Evolutionary conservation across 305 asterid genomes (phyloP), one percentile per base, ranked within the genome.

Genomic region (Stenogyne calaminthoides): DNA sequence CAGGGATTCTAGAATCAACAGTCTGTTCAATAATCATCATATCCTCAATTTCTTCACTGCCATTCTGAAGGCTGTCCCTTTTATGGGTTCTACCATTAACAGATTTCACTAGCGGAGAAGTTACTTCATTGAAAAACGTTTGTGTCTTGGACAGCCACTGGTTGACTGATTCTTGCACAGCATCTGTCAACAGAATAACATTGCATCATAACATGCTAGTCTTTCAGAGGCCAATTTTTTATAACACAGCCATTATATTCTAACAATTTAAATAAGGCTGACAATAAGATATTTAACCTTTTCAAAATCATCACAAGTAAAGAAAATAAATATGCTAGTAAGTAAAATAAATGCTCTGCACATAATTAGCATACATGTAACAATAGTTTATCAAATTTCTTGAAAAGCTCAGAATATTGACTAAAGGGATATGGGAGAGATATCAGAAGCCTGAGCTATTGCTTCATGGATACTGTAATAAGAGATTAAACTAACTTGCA

Each of bases 91-190:
- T 76, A 47, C 89, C 96, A 47, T 89, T 78, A 34, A 80, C 96
- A 67, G 78, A 84, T 88, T 92, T 92, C 19, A 85, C 92, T 8
- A 91, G 82, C 65, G 99, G 98, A 74, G 96, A 86, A 64, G 96
- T 70, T 69, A 90, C 90, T 75, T 89, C 91, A 74, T 63, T 84
- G 67, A 87, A 76, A 83, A 90, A 95, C 83, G 65, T 88, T 64
- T 87, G 98, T 44, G 98, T 95, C 89, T 84, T 92, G 6, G 89
- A 85, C 63, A 95, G 77, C 98, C 91, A 89, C 25, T 86, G 86
- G 81, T 76, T 90, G 7, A 92, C 81, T 10, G 97, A 87, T 67
- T 88, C 90, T 85, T 94, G 97, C 83, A 94, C 51, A 64, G 85
- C 84, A 84, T 75, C 99, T 95, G 88, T 64, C 69, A 64, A 78